These are phyloP conservation scores for Annona cherimola DNA, from an alignment of 164 flowering plant genomes.

Conservation along the genomic window DNA sequence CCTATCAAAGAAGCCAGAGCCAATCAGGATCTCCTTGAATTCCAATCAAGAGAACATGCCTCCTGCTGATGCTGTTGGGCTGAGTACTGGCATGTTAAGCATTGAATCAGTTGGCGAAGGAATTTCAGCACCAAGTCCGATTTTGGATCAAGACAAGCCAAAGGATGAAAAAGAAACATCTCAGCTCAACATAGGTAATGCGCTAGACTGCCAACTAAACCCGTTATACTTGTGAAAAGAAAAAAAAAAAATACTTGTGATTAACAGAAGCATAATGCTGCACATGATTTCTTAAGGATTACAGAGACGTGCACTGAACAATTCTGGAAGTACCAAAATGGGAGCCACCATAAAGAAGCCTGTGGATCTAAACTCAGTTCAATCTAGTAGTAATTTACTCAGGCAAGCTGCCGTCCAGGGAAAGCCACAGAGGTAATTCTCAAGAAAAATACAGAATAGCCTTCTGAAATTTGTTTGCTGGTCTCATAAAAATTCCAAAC, in stretches of 20 bases:
- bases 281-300: slow-evolving; percentile 44
- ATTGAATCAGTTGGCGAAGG: not conserved
- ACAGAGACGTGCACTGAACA: slow-evolving; percentile 31
- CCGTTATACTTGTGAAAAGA: not conserved
- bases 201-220: not conserved
- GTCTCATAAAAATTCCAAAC: not conserved
- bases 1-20: slow-evolving; percentile 9
- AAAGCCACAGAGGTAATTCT: slow-evolving; percentile 47
- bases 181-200: slow-evolving; percentile 30
- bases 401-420: slow-evolving; percentile 37
- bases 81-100: not conserved
- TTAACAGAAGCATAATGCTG: slow-evolving; percentile 12
- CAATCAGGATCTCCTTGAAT: not conserved
- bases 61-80: slow-evolving; percentile 13
- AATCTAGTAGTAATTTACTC: slow-evolving; percentile 12
- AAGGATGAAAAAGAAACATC: slow-evolving; percentile 5
- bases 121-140: not conserved
- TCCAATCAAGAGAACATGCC: not conserved
- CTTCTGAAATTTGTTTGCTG: not conserved
- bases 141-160: not conserved
- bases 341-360: slow-evolving; percentile 18
- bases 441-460: not conserved
- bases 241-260: too few relatives aligned
- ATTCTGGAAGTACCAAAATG: slow-evolving; percentile 12
- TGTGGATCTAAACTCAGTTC: slow-evolving; percentile 14